Base-by-base conservation (phyloP, 2,329 filamentous ascomycete species). In the Sporothrix inflata region DNA sequence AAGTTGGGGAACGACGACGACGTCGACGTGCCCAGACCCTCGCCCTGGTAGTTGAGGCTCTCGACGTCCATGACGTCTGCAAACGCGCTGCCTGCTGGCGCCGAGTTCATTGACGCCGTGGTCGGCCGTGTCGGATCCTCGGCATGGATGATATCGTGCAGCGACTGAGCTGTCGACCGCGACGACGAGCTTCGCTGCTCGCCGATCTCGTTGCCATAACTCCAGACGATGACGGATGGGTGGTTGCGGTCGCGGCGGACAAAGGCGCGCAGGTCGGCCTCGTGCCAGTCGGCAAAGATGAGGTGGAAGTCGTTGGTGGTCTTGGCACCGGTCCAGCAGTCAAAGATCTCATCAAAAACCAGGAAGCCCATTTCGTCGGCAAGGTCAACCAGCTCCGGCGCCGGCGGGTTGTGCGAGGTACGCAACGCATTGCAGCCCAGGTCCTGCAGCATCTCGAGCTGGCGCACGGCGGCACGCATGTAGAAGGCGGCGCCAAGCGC, bases 11-110 rank as follows among this genome's bases (percentile, higher is more conserved):
- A 87, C 11, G 75, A 72, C 0, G 80, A 77, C 9, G 76, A 34
- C 3, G 75, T 78, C 30, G 71, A 51, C 7, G 71, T 67, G 55
- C 76, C 76, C 14, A 80, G 79, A 3, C 86, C 86, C 68, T 86
- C 84, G 69, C 86, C 86, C 75, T 88, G 86, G 77, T 88, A 89
- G 78, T 88, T 88, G 5, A 88, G 76, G 24, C 83, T 82, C n/a
- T 85, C 77, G 57, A 88, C 79, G 75, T 88, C 86, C 45, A 87
- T 73, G 1, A 80, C 78, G 0, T 76, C 73, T 1, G 83, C 78
- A 42, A 87, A 81, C 0, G 81, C 75, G 53, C 77, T 80, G 42
- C 79, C 78, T 0, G 85, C 79, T 2, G 77, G 75, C 4, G 85
- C 86, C 11, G 75, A 76, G 77, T 87, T 86, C 82, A 87, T 83